Percentiles rank a stretch among this genome's conserved stretches.
phyloP scores from a whole-genome alignment of 192 early-diverging fungal genomes.

The Podila epicladia region DNA sequence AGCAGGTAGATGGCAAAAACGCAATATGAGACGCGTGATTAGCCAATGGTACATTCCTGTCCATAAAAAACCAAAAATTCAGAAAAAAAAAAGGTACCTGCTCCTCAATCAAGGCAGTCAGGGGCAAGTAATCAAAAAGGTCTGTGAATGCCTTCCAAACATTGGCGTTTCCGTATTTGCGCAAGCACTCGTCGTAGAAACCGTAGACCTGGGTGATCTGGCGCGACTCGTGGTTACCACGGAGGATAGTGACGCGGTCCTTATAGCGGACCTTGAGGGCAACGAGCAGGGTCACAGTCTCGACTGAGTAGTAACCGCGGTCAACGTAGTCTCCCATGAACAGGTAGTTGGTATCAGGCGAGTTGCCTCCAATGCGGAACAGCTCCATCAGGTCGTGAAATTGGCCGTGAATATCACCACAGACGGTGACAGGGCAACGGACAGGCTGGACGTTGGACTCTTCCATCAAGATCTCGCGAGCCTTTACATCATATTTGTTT shows the following conservation, averaged over 20 bases:
- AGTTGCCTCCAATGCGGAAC: constrained; percentile 96
- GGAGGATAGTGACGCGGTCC: constrained; percentile 93
- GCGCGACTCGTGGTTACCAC: constrained; percentile 98
- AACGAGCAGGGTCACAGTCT: constrained; percentile 95
- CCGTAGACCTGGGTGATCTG: constrained; percentile 99
- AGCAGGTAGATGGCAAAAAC: neutral
- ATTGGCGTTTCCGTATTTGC: constrained; percentile 98
- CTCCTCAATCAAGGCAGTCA: constrained; percentile 97
- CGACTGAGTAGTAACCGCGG: constrained; percentile 98
- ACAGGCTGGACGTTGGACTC: constrained; percentile 99
- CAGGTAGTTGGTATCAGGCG: constrained; percentile 97
- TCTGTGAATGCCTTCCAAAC: constrained; percentile 99
- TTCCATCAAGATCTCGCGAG: constrained; percentile 94
- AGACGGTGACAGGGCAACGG: constrained; percentile 97
- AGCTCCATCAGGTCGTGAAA: constrained; percentile 98
- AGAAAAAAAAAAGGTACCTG: constrained; percentile 55
- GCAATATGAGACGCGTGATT: neutral
- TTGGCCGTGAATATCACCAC: constrained; percentile 99
- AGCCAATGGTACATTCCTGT: neutral
- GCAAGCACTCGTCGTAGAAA: constrained; percentile 98
- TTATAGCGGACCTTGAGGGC: constrained; percentile 94
- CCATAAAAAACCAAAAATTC: no score
- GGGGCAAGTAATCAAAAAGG: constrained; percentile 96
- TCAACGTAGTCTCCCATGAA: constrained; percentile 99
- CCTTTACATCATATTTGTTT: constrained; percentile 41